Evolutionary conservation across 192 early-diverging fungal genomes (phyloP).

Genomic region (Gonapodya sp.): DNA sequence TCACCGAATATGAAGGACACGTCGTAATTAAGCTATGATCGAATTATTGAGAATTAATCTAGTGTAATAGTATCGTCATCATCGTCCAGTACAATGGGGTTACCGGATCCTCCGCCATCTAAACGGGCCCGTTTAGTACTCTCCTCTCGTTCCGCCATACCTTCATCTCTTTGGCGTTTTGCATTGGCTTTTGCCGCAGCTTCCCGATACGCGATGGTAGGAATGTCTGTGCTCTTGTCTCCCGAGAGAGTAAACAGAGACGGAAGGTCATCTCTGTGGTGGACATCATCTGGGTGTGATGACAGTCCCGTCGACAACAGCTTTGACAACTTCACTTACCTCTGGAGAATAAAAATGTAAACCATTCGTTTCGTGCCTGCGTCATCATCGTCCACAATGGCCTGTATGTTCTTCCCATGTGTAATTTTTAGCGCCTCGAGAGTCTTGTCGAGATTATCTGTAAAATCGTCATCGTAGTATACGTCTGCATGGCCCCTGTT

Average conservation of each 20-base stretch:
- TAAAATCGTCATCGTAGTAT: conserved; percentile 76
- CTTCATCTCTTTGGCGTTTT: background rate
- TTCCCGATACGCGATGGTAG: background rate
- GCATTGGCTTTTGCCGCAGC: background rate
- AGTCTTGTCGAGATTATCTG: conserved; percentile 58
- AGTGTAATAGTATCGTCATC: background rate
- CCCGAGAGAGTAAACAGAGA: background rate
- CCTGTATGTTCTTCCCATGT: conserved; percentile 44
- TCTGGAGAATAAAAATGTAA: background rate
- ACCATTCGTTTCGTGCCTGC: background rate
- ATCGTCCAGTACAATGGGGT: background rate
- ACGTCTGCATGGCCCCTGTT: no score
- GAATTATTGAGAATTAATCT: background rate
- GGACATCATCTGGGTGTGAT: background rate
- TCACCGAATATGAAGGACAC: background rate
- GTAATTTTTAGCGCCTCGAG: conserved; percentile 51
- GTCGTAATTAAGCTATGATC: background rate
- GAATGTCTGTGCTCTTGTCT: background rate
- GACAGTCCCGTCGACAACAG: background rate
- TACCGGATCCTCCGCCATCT: background rate
- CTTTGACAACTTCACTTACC: background rate
- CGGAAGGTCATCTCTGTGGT: background rate
- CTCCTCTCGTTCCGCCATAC: background rate
- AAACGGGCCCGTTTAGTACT: background rate
- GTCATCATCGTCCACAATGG: conserved; percentile 52